Evolutionary conservation across 2,329 filamentous ascomycete genomes (phyloP).

Genomic region (Pezicula carpinea): DNA sequence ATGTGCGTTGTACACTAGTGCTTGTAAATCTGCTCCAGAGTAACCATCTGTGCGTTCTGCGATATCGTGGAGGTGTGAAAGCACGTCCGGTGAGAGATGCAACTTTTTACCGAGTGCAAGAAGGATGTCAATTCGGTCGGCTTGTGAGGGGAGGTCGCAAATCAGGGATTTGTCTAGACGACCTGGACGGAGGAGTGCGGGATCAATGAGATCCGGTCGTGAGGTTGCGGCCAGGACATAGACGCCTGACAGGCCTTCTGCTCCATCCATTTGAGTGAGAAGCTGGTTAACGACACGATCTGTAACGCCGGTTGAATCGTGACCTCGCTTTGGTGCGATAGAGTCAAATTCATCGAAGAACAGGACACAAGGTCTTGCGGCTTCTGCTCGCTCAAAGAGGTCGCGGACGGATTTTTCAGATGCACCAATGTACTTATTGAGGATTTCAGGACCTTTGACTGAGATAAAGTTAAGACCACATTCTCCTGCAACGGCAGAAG

Average conservation of each 20-base stretch:
- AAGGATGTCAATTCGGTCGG: conserved; percentile 86
- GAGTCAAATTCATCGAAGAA: conserved; percentile 99
- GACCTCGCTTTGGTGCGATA: conserved; percentile 93
- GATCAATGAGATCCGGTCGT: conserved; percentile 90
- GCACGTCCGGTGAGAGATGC: conserved; percentile 63
- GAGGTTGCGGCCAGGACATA: conserved; percentile 95
- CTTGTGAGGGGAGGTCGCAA: conserved; percentile 77
- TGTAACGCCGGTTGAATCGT: conserved; percentile 97
- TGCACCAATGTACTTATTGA: conserved; percentile 99
- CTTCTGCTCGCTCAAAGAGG: conserved; percentile 86
- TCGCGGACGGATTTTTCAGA: conserved; percentile 95
- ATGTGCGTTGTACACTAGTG: conserved; percentile 92
- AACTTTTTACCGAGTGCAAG: conserved; percentile 78
- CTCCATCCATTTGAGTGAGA: conserved; percentile 97
- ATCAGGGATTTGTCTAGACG: conserved; percentile 89
- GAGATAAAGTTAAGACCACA: conserved; percentile 98
- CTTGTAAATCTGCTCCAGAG: conserved; percentile 90
- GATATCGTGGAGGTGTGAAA: conserved; percentile 58
- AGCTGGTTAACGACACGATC: conserved; percentile 98
- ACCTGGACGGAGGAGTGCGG: conserved; percentile 84
- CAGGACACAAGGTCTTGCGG: conserved; percentile 86
- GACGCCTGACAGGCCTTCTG: conserved; percentile 88
- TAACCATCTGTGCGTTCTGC: conserved; percentile 81
- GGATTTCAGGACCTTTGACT: conserved; percentile 94
- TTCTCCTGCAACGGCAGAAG: conserved; percentile 94